Evolutionary conservation across 257 asterid genomes (phyloP).

Genomic region (Solanum etuberosum): DNA sequence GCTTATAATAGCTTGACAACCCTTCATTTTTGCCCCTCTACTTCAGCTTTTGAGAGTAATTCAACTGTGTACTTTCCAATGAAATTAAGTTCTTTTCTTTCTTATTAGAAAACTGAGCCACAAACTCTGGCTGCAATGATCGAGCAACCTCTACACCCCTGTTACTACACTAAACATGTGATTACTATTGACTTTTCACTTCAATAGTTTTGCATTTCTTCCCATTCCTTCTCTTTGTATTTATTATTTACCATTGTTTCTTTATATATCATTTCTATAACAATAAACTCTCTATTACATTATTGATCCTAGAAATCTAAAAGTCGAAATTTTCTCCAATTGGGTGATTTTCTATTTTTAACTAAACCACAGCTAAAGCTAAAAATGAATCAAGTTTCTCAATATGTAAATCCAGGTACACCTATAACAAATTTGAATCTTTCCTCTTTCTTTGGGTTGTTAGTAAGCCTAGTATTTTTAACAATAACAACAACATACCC

Average conservation of each 20-base stretch:
- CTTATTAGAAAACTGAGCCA: neutral
- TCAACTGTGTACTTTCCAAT: neutral
- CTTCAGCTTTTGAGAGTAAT: neutral
- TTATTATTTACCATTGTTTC: neutral
- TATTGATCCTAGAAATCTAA: neutral
- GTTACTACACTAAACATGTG: neutral
- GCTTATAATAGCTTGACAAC: neutral
- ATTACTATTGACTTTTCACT: neutral
- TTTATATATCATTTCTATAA: neutral
- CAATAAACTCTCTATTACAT: neutral
- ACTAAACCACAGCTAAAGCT: neutral
- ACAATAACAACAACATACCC: neutral
- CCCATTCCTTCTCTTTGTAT: neutral
- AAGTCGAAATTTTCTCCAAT: neutral
- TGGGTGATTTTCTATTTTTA: neutral
- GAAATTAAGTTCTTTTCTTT: neutral
- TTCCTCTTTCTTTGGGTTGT: neutral
- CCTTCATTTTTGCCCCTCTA: neutral
- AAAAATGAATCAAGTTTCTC: neutral
- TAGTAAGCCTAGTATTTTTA: neutral
- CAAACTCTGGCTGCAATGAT: neutral
- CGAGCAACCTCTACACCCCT: neutral
- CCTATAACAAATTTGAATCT: neutral
- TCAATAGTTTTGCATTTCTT: neutral
- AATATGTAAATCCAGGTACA: neutral